These are phyloP conservation scores for Suhomyces emberorum DNA, from an alignment of 805 yeast species.

Conservation along the genomic window DNA sequence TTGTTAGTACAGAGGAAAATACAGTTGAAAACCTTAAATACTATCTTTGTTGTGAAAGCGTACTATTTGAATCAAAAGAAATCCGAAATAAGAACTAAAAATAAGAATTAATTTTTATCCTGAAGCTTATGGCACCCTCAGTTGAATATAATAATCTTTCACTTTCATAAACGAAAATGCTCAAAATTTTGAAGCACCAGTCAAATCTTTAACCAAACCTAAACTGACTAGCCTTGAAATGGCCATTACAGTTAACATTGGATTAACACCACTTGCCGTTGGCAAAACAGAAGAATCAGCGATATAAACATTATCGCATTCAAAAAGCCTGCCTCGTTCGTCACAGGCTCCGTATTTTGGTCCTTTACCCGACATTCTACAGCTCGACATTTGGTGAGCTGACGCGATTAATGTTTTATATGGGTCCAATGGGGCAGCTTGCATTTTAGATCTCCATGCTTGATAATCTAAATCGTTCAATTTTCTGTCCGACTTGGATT, in stretches of 20 bases:
- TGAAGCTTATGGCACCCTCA: no score
- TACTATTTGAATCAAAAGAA: slow-evolving; percentile 30
- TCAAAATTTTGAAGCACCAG: no score
- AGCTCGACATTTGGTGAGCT: slow-evolving; percentile 26
- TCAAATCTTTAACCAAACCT: slow-evolving; percentile 16
- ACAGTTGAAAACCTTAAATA: slow-evolving; percentile 41
- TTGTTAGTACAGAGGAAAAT: slow-evolving; percentile 20
- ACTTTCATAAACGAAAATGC: no score
- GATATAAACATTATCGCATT: slow-evolving; percentile 22
- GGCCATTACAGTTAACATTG: slow-evolving; percentile 25
- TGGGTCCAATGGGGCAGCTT: slow-evolving; percentile 7
- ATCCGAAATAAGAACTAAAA: no score
- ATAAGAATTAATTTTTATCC: no score
- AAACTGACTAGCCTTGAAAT: slow-evolving; percentile 18
- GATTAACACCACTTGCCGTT: slow-evolving; percentile 26
- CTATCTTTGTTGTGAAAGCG: slow-evolving; percentile 46
- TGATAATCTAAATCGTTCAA: slow-evolving; percentile 16
- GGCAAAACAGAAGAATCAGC: slow-evolving; percentile 27
- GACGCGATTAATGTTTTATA: slow-evolving; percentile 16
- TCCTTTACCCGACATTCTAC: slow-evolving; percentile 26
- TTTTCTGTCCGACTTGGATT: slow-evolving; percentile 14
- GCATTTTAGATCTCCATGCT: slow-evolving; percentile 12
- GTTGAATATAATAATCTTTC: no score
- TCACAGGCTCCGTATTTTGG: slow-evolving; percentile 25
- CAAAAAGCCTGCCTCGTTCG: slow-evolving; percentile 19